Base-by-base conservation (phyloP, 805 yeast genomes). In the Yarrowia bubula region DNA sequence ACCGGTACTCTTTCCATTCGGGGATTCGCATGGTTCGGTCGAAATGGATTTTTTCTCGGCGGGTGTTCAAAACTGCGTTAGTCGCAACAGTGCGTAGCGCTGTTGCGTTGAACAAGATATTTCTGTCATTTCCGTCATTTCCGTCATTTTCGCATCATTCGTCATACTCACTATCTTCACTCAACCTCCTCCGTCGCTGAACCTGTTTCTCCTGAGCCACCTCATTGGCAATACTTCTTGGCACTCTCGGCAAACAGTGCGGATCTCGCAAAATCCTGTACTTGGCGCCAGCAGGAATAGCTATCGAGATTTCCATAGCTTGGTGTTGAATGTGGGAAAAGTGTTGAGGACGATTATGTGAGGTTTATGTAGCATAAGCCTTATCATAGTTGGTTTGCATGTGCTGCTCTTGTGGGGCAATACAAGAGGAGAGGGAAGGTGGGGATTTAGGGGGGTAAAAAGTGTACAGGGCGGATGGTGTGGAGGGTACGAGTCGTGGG, bases 201-300 rank as follows among this genome's bases (percentile, higher is more conserved):
- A 53, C 50, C 48, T 66, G 71, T 35, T 65, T 65, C 42, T 65
- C 58, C 9, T 47, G 65, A 10, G 66, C 66, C 32, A 70, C 68
- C n/a, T 66, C 57, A 8, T 35, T 51, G 10, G 67, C 64, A 28
- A 70, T 47, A 8, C 66, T 53, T 11, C 61, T 32, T 2, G 73
- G 73, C 31, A 70, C 64, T 8, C 68, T 46, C 1, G 73, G 73
- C 14, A 70, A 62, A 15, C 65, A 39, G 62, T 70, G 73, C 3
- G 73, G 73, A 51, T 70, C 68, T 8, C 73, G 61, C 31, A 70
- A 51, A 31, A 70, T 67, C 17, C 73, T 64, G 57, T 69, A 71
- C 37, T 70, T 70, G 9, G 72, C 73, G 11, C 70, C 66, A 3
- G 62, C 51, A 10, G 73, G 73, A 17, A 70, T 70, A 11, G 65